Base-by-base conservation (phyloP, 805 yeast genomes). In the Saccharomycopsis sp. region DNA sequence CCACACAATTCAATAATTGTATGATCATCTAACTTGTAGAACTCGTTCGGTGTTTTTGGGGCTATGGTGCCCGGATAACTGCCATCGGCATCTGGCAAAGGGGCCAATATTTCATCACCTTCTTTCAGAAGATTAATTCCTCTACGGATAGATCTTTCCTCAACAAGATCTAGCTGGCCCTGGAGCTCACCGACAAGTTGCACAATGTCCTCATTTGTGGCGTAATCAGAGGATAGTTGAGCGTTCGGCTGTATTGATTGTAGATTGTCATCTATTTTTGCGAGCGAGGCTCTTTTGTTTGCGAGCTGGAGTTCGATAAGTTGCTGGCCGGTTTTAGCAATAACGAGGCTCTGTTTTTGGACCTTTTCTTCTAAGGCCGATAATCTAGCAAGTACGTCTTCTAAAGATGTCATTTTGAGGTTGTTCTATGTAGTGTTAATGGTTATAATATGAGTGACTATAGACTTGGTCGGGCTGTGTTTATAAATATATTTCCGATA, bases 161-260 rank as follows among this genome's bases (percentile, higher is more conserved):
- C 98, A 38, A 87, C 69, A 23, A 79, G 75, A 56, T 88, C 92
- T 66, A 92, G 77, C 72, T 92, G 97, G 7, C 89, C 88, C 71
- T 92, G 97, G 58, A 92, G 73, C 70, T 92, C 98, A 9, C 89
- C 89, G 14, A 91, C 97, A 52, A 92, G 75, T 68, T 89, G 93
- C 2, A 87, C 87, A 12, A 92, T 73, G 67, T 93, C 98, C 59
- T 88, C 96, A 64, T 89, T 86, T 2, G 93, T 83, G 42, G 85
- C 89, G 63, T 78, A 85, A 62, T 86, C 89, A 2, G 78, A 69
- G 1, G 82, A 68, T 60, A 82, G 86, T 55, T 67, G 63, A 57
- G n/a, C 61, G 47, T 56, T 64, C 66, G 24, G 62, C 63, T 17
- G 64, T 56, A 54, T 34, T 54, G 50, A n/a, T 49, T 15, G 56